A percentile compares a stretch with the other conserved stretches of the same genome.
Conservation (phyloP, 192 early-diverging fungal genomes). For the Coemansia reversa region DNA sequence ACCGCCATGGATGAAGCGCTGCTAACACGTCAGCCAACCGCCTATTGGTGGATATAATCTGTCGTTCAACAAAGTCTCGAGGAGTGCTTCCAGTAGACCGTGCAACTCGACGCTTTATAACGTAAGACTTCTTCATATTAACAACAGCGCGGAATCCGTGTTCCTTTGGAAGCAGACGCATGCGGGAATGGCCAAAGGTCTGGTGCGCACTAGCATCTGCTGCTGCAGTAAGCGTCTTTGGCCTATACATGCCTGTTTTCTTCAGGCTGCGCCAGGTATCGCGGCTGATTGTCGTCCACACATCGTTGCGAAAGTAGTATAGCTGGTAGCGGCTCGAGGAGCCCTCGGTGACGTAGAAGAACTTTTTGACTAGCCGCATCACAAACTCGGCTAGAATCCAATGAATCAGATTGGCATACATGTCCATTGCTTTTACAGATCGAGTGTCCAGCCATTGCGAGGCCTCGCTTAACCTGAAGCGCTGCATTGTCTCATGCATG, state of each 20-base stretch:
- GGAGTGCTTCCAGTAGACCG: background rate
- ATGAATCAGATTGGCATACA: constrained; percentile 61
- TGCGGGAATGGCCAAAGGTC: constrained; percentile 56
- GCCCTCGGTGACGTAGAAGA: constrained; percentile 82
- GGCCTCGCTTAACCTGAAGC: constrained; percentile 56
- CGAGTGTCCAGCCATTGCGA: constrained; percentile 20
- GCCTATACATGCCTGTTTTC: constrained; percentile 29
- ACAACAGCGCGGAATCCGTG: constrained; percentile 74
- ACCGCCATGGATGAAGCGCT: constrained; percentile 21
- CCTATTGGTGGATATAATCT: constrained; percentile 14
- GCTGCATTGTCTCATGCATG: constrained; percentile 56
- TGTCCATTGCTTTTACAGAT: constrained; percentile 25
- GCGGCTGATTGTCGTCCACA: constrained; percentile 63
- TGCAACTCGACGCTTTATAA: constrained; percentile 1
- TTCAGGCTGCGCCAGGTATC: constrained; percentile 51
- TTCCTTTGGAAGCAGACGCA: constrained; percentile 83
- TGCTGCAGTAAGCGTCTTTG: constrained; percentile 2
- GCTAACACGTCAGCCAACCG: constrained; percentile 28
- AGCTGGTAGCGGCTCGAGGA: constrained; percentile 61
- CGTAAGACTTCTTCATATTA: constrained; percentile 57
- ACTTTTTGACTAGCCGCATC: constrained; percentile 61
- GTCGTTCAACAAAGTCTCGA: constrained; percentile 23
- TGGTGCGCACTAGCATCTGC: background rate
- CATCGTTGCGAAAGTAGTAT: constrained; percentile 76
- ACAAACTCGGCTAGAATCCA: constrained; percentile 67